Evolutionary conservation across 495 filamentous ascomycete species (phyloP).

Genomic region (Neurospora terricola): DNA sequence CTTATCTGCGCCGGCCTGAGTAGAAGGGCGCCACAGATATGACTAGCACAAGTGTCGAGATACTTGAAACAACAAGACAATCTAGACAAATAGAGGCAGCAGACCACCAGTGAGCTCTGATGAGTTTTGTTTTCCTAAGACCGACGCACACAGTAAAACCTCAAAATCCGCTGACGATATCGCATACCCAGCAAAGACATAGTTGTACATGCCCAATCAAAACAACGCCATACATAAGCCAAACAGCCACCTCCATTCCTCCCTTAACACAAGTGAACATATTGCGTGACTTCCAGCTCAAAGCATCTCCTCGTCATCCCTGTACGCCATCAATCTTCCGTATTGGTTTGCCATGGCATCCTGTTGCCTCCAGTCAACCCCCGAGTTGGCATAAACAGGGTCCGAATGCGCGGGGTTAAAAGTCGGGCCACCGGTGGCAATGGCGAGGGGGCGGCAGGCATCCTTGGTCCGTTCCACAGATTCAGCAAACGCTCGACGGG

Average conservation of each 20-base stretch:
- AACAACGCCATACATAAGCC: background rate
- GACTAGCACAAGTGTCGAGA: background rate
- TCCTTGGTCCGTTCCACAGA: conserved; percentile 28
- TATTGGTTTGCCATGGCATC: conserved; percentile 52
- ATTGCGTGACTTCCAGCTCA: conserved; percentile 1
- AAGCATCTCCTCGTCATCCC: conserved; percentile 22
- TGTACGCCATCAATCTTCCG: conserved; percentile 37
- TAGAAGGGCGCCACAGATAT: background rate
- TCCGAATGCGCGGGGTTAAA: conserved; percentile 48
- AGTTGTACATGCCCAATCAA: background rate
- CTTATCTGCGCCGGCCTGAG: background rate
- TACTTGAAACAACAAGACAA: background rate
- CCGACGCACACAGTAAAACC: background rate
- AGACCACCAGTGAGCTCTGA: background rate
- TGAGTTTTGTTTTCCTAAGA: background rate
- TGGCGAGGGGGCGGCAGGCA: conserved; percentile 26
- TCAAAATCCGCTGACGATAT: background rate
- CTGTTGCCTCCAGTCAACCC: conserved; percentile 37
- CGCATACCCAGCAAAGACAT: background rate
- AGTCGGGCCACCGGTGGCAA: conserved; percentile 27
- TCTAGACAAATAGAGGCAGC: background rate
- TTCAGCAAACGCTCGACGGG: conserved; percentile 24
- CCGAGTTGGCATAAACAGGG: conserved; percentile 43
- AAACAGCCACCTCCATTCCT: background rate
- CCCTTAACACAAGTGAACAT: background rate